A percentile compares a stretch with the other conserved stretches of the same genome.
Conservation (phyloP, 2,329 filamentous ascomycete species). For the Tolypocladium paradoxum region DNA sequence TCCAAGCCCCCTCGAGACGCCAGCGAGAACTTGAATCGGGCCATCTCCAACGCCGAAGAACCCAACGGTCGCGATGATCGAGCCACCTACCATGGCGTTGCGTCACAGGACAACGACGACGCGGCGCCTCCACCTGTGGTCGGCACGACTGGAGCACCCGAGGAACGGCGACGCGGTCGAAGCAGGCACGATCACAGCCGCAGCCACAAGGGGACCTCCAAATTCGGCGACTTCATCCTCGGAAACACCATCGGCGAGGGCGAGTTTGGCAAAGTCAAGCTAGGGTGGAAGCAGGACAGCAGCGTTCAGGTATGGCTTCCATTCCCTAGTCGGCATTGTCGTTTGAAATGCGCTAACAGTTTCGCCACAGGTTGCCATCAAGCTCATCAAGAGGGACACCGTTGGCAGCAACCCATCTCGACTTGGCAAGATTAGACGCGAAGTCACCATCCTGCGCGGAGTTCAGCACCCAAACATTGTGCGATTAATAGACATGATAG, state of each 20-base stretch:
- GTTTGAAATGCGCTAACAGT: slow-evolving; percentile 5
- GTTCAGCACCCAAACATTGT: slow-evolving; percentile 96
- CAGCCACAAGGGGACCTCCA: slow-evolving; percentile 55
- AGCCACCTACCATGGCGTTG: slow-evolving; percentile 11
- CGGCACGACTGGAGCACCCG: slow-evolving; percentile 31
- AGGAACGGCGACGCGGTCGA: slow-evolving; percentile 37
- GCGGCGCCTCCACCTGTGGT: slow-evolving; percentile 34
- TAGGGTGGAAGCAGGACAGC: slow-evolving; percentile 95
- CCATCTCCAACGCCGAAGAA: slow-evolving; percentile 37
- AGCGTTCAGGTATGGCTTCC: slow-evolving; percentile 56
- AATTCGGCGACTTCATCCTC: slow-evolving; percentile 91
- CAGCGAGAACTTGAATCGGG: slow-evolving; percentile 67
- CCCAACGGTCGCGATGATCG: slow-evolving; percentile 15
- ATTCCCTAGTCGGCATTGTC: background rate
- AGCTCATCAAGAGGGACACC: slow-evolving; percentile 86
- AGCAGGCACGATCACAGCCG: slow-evolving; percentile 49
- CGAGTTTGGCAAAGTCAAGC: slow-evolving; percentile 97
- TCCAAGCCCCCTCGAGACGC: slow-evolving; percentile 60
- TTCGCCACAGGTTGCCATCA: slow-evolving; percentile 73
- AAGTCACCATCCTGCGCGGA: slow-evolving; percentile 81
- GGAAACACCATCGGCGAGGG: slow-evolving; percentile 95
- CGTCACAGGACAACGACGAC: slow-evolving; percentile 24
- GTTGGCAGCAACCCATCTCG: slow-evolving; percentile 81
- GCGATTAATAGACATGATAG: slow-evolving; percentile 93
- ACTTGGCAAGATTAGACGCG: slow-evolving; percentile 92